Conservation (phyloP, 306 rosid genomes). For the Morella rubra region DNA sequence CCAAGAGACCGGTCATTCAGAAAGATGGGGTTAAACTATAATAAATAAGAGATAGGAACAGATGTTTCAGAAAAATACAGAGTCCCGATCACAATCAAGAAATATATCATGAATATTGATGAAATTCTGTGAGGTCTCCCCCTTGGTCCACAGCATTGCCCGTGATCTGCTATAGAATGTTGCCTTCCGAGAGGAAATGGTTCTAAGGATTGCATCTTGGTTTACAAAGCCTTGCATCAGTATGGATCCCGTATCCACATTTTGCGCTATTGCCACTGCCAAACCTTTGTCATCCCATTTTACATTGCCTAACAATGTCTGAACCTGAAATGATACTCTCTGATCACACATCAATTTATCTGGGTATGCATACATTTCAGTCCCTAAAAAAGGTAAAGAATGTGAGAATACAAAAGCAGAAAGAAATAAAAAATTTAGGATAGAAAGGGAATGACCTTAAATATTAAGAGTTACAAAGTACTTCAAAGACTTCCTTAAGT, state of each 20-base stretch:
- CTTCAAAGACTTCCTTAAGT: background rate
- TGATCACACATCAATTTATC: conserved; percentile 1
- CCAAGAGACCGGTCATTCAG: background rate
- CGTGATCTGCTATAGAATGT: conserved; percentile 89
- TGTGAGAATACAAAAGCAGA: background rate
- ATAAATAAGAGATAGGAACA: background rate
- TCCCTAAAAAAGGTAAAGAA: background rate
- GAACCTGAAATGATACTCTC: conserved; percentile 53
- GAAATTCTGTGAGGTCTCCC: conserved; percentile 90
- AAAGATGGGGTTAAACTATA: background rate
- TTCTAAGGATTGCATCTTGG: conserved; percentile 61
- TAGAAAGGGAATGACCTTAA: background rate
- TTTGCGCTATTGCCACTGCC: conserved; percentile 85
- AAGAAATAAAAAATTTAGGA: background rate
- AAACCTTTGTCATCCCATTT: conserved; percentile 93
- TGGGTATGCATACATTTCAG: background rate
- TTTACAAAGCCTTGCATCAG: conserved; percentile 95
- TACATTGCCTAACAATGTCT: conserved; percentile 52
- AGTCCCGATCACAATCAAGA: conserved; percentile 87
- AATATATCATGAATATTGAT: conserved; percentile 74
- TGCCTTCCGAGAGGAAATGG: conserved; percentile 66
- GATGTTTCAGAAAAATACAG: conserved; percentile 48
- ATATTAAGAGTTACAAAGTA: background rate
- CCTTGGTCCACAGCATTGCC: conserved; percentile 83
- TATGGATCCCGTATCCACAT: conserved; percentile 89